Percentiles rank a stretch among this genome's conserved stretches.
phyloP scores from a whole-genome alignment of 1,284 basidiomycete genomes.

The Ceratobasidium sp. region DNA sequence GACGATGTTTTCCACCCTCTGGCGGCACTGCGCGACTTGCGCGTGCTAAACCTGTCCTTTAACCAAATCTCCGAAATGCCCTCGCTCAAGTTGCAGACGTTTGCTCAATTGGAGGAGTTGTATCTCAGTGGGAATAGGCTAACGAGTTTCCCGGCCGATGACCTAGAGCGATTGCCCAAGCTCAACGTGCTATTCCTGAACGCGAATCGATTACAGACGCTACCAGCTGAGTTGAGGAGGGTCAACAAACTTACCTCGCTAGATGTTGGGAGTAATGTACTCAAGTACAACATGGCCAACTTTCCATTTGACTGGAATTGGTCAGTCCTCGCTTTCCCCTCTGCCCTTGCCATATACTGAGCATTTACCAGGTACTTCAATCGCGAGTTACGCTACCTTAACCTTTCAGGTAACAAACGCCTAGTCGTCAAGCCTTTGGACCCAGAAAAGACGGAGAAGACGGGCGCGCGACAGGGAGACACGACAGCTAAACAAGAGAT shows the following conservation, averaged over 20 bases:
- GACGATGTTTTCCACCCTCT: constrained; percentile 82
- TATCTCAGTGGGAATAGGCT: constrained; percentile 95
- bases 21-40: constrained; percentile 74
- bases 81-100: constrained; percentile 72
- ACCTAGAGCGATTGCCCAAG: constrained; percentile 70
- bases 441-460: constrained; percentile 46
- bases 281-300: constrained; percentile 99
- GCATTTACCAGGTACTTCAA: constrained; percentile 85
- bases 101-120: constrained; percentile 75
- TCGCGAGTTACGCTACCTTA: constrained; percentile 86
- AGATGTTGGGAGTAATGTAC: constrained; percentile 91
- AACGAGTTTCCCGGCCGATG: constrained; percentile 87
- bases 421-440: constrained; percentile 80
- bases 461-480: constrained; percentile 49
- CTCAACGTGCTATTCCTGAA: constrained; percentile 85
- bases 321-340: constrained; percentile 56
- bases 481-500: constrained; percentile 55
- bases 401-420: constrained; percentile 84
- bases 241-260: constrained; percentile 80
- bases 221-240: constrained; percentile 89
- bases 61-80: constrained; percentile 95
- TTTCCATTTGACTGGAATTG: constrained; percentile 99
- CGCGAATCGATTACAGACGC: constrained; percentile 90
- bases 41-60: constrained; percentile 90
- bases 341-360: neutral